Evolutionary conservation across 2,329 filamentous ascomycete species (phyloP).

Genomic region (Chaetoscypha palmicola): DNA sequence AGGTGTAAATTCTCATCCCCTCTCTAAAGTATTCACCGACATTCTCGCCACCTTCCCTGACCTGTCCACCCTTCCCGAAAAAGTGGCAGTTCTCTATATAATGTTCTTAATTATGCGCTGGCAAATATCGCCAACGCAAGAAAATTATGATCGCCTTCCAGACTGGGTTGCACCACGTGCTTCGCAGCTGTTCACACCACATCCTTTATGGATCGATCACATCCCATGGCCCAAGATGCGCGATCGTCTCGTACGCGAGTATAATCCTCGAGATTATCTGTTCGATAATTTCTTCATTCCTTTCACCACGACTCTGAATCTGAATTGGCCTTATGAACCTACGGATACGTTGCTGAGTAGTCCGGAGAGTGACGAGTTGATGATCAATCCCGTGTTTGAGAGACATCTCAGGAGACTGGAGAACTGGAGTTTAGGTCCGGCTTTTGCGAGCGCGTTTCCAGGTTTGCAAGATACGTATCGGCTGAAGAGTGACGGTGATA

Average conservation of each 20-base stretch:
- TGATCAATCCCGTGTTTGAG: conserved; percentile 84
- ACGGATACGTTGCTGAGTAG: conserved; percentile 59
- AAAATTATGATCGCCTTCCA: conserved; percentile 73
- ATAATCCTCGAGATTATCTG: conserved; percentile 44
- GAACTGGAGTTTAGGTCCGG: conserved; percentile 74
- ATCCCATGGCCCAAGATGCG: conserved; percentile 74
- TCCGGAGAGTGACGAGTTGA: conserved; percentile 54
- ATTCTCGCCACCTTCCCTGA: conserved; percentile 79
- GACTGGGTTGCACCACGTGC: conserved; percentile 62
- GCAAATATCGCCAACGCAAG: conserved; percentile 70
- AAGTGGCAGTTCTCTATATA: conserved; percentile 71
- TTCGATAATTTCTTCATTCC: conserved; percentile 82
- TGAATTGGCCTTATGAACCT: conserved; percentile 81
- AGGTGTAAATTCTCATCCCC: conserved; percentile 58
- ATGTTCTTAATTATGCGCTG: conserved; percentile 87
- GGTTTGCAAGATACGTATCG: conserved; percentile 39
- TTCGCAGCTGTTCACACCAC: conserved; percentile 58
- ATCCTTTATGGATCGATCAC: conserved; percentile 79
- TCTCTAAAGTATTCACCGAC: conserved; percentile 80
- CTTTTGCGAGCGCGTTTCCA: conserved; percentile 61
- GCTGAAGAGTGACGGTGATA: conserved; percentile 25
- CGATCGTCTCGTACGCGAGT: conserved; percentile 51
- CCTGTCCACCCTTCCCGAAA: conserved; percentile 70
- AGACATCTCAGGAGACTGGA: conserved; percentile 65
- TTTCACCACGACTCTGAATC: conserved; percentile 65